phyloP scores from a whole-genome alignment of 2,329 filamentous ascomycete genomes.

The Fusarium nodosum region DNA sequence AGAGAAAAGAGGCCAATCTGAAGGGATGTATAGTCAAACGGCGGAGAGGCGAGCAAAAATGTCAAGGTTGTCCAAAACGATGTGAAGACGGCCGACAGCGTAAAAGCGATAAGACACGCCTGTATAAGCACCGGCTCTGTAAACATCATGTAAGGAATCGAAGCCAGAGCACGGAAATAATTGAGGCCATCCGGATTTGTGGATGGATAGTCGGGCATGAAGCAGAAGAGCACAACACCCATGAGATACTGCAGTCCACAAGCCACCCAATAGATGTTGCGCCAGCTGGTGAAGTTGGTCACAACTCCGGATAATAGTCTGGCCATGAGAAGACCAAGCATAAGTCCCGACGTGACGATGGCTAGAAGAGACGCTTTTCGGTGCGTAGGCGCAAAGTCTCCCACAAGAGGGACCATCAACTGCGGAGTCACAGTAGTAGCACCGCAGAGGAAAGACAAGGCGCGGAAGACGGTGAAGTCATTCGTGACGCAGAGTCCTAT shows the following conservation, averaged over 20 bases:
- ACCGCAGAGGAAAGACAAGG: conserved; percentile 79
- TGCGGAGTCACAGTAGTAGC: conserved; percentile 85
- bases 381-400: conserved; percentile 79
- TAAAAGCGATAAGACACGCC: conserved; percentile 75
- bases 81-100: conserved; percentile 66
- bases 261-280: conserved; percentile 83
- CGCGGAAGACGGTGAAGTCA: conserved; percentile 74
- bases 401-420: conserved; percentile 83
- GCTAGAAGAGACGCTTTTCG: conserved; percentile 78
- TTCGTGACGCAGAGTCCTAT: conserved; percentile 78
- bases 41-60: conserved; percentile 78
- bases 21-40: conserved; percentile 76
- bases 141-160: conserved; percentile 73
- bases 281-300: conserved; percentile 80
- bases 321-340: conserved; percentile 81
- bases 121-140: conserved; percentile 78
- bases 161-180: conserved; percentile 75
- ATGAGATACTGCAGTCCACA: conserved; percentile 79
- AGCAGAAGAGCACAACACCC: conserved; percentile 73
- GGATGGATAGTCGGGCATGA: conserved; percentile 85
- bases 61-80: conserved; percentile 77
- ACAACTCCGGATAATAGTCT: conserved; percentile 82
- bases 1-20: conserved; percentile 83
- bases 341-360: conserved; percentile 80
- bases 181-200: conserved; percentile 75